Evolutionary conservation across 768 basidiomycete species (phyloP).

Genomic region (Amyloporia xantha): DNA sequence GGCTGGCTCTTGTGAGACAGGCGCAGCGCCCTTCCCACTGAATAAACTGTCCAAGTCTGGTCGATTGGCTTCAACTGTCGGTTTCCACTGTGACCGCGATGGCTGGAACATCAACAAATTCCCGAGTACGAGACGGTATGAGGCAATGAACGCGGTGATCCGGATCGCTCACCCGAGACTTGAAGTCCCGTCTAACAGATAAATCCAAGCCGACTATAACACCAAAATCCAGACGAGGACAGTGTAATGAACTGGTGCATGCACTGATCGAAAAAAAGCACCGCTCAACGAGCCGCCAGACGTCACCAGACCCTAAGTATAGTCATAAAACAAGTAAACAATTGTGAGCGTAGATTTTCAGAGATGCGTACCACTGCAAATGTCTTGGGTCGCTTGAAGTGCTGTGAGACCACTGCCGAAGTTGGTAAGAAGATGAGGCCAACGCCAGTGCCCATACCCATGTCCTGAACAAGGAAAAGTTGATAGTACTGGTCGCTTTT

Average conservation of each 20-base stretch:
- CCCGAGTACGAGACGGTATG: slow-evolving; percentile 20
- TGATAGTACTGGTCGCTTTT: slow-evolving; percentile 30
- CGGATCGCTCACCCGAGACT: slow-evolving; percentile 40
- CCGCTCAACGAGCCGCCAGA: neutral
- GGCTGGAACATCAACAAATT: slow-evolving; percentile 14
- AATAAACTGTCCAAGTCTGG: neutral
- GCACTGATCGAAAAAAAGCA: neutral
- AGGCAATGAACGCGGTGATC: slow-evolving; percentile 34
- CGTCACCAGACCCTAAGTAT: neutral
- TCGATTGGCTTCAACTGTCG: no score
- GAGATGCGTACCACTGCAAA: slow-evolving; percentile 15
- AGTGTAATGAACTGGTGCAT: neutral
- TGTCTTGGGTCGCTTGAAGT: neutral
- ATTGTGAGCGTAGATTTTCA: neutral
- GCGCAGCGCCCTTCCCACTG: neutral
- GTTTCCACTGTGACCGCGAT: no score
- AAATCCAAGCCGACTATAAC: neutral
- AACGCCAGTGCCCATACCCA: slow-evolving; percentile 46
- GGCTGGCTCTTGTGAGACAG: no score
- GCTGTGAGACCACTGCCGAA: neutral
- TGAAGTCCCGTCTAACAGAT: neutral
- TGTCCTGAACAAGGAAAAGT: slow-evolving; percentile 47
- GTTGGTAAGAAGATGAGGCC: slow-evolving; percentile 31
- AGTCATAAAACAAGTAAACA: neutral
- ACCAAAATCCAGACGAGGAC: neutral